These are phyloP conservation scores for Cantharellus anzutake DNA, from an alignment of 768 basidiomycete species.

Conservation along the genomic window DNA sequence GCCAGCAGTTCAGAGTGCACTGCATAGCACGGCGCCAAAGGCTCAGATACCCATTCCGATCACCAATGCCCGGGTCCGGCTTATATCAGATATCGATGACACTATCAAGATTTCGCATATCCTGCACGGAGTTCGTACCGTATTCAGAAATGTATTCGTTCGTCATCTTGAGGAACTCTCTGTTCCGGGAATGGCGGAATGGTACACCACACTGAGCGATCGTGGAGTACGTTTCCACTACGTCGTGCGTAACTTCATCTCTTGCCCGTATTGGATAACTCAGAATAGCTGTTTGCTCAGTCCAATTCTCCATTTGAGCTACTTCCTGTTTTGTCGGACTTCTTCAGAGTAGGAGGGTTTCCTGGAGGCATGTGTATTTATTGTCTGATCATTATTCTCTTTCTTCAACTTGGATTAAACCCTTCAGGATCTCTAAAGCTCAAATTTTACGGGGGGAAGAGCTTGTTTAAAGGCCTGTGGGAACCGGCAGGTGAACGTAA, in stretches of 20 bases:
- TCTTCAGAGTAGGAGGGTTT: conserved; percentile 47
- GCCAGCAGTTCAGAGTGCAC: neutral
- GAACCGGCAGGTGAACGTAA: conserved; percentile 67
- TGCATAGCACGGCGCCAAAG: neutral
- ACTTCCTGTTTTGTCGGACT: conserved; percentile 57
- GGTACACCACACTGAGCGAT: conserved; percentile 15
- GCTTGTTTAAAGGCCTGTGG: conserved; percentile 66
- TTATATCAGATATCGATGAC: conserved; percentile 91
- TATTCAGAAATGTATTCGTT: conserved; percentile 86
- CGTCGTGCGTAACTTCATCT: conserved; percentile 37
- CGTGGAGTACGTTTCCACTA: conserved; percentile 70
- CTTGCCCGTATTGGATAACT: neutral
- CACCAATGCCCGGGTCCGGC: conserved; percentile 43
- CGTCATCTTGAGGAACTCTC: conserved; percentile 59
- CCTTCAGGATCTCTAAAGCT: conserved; percentile 51
- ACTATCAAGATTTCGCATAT: conserved; percentile 72
- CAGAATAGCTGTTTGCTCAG: conserved; percentile 20
- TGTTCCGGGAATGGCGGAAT: conserved; percentile 55
- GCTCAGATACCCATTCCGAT: conserved; percentile 21
- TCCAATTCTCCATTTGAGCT: conserved; percentile 82
- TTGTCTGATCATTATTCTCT: neutral
- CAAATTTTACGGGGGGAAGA: conserved; percentile 69
- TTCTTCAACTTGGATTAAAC: neutral
- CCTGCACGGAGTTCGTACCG: conserved; percentile 54
- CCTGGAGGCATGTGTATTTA: conserved; percentile 31